These are phyloP conservation scores for Aureoboletus auriporus DNA, from an alignment of 768 basidiomycete species.

Conservation along the genomic window DNA sequence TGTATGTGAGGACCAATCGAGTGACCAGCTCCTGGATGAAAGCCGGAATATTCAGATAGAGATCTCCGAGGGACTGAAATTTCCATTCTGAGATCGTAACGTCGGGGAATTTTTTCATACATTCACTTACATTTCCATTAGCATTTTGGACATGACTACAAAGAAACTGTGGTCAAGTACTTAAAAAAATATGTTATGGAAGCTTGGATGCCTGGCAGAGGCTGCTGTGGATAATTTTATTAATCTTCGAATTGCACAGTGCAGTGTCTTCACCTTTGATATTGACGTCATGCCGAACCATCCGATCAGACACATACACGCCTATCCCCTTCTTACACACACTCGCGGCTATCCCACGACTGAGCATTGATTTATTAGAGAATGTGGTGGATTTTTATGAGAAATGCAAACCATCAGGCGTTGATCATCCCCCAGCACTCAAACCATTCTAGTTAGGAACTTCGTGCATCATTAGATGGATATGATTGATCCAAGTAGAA, in stretches of 20 bases:
- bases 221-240: constrained; percentile 95
- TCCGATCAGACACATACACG: constrained; percentile 15
- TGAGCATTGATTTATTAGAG: constrained; percentile 88
- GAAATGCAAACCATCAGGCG: constrained; percentile 45
- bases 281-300: constrained; percentile 33
- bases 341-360: constrained; percentile 85
- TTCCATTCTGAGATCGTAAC: constrained; percentile 54
- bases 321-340: constrained; percentile 78
- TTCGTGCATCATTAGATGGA: constrained; percentile 45
- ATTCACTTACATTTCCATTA: constrained; percentile 27
- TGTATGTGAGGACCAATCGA: constrained; percentile 60
- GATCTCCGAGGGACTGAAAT: constrained; percentile 68
- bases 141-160: constrained; percentile 94
- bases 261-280: constrained; percentile 84
- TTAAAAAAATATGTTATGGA: constrained; percentile 97
- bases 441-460: constrained; percentile 69
- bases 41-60: constrained; percentile 70
- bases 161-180: constrained; percentile 95
- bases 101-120: background rate
- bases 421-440: constrained; percentile 63
- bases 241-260: constrained; percentile 97
- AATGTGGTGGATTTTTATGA: constrained; percentile 76
- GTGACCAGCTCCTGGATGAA: constrained; percentile 76
- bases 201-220: constrained; percentile 98
- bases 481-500: constrained; percentile 3